Base-by-base conservation (phyloP, 106 monocot genomes). In the Platanthera guangdongensis region DNA sequence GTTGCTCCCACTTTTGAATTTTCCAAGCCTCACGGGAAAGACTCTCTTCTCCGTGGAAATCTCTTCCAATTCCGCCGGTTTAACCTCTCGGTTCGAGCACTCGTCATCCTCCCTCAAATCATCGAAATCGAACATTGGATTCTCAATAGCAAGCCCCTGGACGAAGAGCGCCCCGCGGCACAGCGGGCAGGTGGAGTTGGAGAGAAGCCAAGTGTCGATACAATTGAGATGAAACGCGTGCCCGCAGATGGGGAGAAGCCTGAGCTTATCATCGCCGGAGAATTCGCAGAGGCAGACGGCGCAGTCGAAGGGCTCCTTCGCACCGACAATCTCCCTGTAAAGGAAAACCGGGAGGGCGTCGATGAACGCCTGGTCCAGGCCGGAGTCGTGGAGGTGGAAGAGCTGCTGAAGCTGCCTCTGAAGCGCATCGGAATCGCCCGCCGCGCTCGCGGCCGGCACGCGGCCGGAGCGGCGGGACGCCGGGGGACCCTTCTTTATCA, bases 351-450 rank as follows among this genome's bases (percentile, higher is more conserved):
- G 96, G 46, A 97, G 86, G 1, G 93, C 89, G 50, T 97, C 96
- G 22, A 97, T 94, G 85, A 86, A 91, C 8, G 96, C 84, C 76
- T 94, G 96, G 73, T 97, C 96, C 10, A 97, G 87, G 67, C 96
- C 96, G 0, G 93, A 86, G 46, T 97, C 96, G 49, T 97, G 93
- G 39, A 97, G 84, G 68, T 94, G 96, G 77, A 97, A 94, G 9
- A 97, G 83, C 84, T 97, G 96, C 84, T 93, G 96, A 12, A 97
- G 86, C 78, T 99, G 97, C 52, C 92, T 75, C 70, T 92, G 92
- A 22, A 92, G 89, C 6, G 92, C 87, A 8, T 89, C 87, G 5
- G 89, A 74, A 52, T 78, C 64, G 0, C 39, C 81, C 80, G 75
- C 70, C n/a, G 19, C 30, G 55, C 4, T 78, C 78, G 71, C 73